Conservation (phyloP, 2,329 filamentous ascomycete species). For the Nothopassalora personata region DNA sequence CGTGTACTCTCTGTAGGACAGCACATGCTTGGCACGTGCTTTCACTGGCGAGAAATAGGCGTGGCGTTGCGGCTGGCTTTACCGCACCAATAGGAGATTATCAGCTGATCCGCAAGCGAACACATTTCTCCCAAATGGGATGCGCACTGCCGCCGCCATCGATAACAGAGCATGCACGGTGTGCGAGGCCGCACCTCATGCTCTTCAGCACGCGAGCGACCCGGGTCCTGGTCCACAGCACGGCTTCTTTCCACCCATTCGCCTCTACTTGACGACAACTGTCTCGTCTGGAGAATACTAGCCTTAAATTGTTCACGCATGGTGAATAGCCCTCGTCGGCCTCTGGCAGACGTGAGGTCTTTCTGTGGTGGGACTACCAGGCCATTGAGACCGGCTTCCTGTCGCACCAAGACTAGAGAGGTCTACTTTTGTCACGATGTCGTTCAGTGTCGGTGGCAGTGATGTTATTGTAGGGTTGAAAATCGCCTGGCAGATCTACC, state of each 20-base stretch:
- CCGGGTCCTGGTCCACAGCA: neutral
- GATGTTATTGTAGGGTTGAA: constrained; percentile 15
- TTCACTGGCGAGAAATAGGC: neutral
- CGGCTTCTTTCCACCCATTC: neutral
- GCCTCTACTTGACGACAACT: neutral
- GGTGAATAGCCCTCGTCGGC: neutral
- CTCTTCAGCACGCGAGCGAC: neutral
- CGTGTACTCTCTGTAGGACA: neutral
- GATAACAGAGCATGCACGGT: constrained; percentile 1
- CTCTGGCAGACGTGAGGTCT: neutral
- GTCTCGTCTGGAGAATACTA: neutral
- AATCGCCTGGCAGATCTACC: constrained; percentile 17
- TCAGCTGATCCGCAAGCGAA: constrained; percentile 4
- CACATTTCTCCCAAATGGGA: constrained; percentile 3
- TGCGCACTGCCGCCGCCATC: constrained; percentile 7
- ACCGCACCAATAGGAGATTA: constrained; percentile 1
- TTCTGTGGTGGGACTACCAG: neutral
- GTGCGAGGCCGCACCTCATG: constrained; percentile 3
- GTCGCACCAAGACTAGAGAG: neutral
- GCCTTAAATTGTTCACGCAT: neutral
- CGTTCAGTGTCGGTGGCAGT: constrained; percentile 10
- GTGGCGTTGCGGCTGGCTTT: neutral
- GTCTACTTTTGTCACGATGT: neutral
- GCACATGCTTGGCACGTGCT: neutral
- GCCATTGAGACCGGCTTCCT: neutral